Evolutionary conservation across 306 rosid genomes (phyloP).

Genomic region (Rubus parviflorus): DNA sequence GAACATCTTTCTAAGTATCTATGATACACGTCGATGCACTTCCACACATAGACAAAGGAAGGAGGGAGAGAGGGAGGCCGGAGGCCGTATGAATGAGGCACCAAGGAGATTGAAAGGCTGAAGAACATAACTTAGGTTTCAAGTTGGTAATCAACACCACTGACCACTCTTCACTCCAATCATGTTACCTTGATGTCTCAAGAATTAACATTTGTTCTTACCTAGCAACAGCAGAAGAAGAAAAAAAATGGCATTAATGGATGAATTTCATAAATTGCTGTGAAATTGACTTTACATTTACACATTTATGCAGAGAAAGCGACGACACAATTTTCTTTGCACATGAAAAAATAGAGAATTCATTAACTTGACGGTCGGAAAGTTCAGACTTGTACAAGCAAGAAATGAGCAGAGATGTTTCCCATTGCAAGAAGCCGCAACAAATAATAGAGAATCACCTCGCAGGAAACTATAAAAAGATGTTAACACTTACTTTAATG

Average conservation of each 20-base stretch:
- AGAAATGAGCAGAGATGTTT: slow-evolving; percentile 1
- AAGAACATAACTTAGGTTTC: background rate
- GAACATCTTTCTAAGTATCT: background rate
- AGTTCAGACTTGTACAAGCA: slow-evolving; percentile 14
- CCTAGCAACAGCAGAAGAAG: background rate
- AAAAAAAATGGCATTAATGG: background rate
- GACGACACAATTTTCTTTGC: background rate
- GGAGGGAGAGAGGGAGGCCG: background rate
- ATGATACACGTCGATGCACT: background rate
- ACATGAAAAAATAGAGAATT: background rate
- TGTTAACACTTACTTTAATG: slow-evolving; percentile 18
- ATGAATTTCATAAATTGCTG: background rate
- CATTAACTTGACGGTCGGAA: slow-evolving; percentile 9
- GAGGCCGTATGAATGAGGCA: background rate
- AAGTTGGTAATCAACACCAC: background rate
- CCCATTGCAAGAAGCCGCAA: background rate
- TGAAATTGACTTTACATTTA: background rate
- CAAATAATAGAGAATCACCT: slow-evolving; percentile 16
- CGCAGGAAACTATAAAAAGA: slow-evolving; percentile 11
- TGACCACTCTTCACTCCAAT: background rate
- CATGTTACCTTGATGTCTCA: background rate
- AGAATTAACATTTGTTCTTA: background rate
- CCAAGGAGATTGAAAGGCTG: slow-evolving; percentile 5
- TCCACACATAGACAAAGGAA: background rate
- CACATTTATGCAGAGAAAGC: background rate